phyloP scores from a whole-genome alignment of 306 rosid species.

The Prosopis cineraria region DNA sequence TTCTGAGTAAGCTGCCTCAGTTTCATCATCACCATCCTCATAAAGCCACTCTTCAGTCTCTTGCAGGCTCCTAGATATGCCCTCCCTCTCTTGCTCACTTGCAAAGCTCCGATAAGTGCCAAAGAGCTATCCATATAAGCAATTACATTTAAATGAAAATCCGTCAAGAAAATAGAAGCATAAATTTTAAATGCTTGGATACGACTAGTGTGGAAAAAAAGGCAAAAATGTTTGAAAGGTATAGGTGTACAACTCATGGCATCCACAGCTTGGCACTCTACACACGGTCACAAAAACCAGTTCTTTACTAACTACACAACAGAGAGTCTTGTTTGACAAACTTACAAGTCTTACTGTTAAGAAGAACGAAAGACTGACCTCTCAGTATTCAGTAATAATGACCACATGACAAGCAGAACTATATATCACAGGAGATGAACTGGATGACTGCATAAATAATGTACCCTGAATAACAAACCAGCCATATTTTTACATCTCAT shows the following conservation, averaged over 20 bases:
- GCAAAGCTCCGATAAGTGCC: constrained; percentile 77
- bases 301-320: constrained; percentile 13
- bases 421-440: constrained; percentile 1
- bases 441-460: constrained; percentile 25
- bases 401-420: background rate
- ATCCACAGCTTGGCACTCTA: background rate
- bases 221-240: background rate
- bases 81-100: constrained; percentile 83
- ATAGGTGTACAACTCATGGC: constrained; percentile 16
- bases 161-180: constrained; percentile 17
- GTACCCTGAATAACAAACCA: constrained; percentile 33
- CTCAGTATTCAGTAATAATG: background rate
- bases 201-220: background rate
- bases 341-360: background rate
- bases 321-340: constrained; percentile 7
- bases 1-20: constrained; percentile 76
- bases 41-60: constrained; percentile 98
- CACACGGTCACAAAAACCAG: constrained; percentile 17
- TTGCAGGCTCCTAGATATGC: constrained; percentile 76
- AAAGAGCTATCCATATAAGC: constrained; percentile 66
- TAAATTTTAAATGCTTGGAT: constrained; percentile 23
- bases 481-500: constrained; percentile 1
- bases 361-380: background rate
- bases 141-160: constrained; percentile 36
- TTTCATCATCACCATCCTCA: constrained; percentile 96